Evolutionary conservation across 2,329 filamentous ascomycete species (phyloP).

Genomic region (Plenodomus tracheiphilus): DNA sequence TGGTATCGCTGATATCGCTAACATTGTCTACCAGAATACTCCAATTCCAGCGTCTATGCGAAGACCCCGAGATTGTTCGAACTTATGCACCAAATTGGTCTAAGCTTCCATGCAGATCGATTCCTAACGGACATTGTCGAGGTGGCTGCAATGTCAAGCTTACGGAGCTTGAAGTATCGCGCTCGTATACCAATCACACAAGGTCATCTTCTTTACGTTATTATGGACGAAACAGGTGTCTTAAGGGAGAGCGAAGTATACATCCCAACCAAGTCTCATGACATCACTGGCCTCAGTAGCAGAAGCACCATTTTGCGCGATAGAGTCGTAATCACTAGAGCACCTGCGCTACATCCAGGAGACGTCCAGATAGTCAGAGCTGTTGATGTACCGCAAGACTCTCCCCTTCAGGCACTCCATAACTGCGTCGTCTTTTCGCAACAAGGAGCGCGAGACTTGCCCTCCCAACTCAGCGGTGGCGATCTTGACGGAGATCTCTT

Average conservation of each 20-base stretch:
- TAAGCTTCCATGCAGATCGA: slow-evolving; percentile 68
- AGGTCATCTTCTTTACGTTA: slow-evolving; percentile 77
- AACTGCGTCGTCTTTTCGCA: slow-evolving; percentile 83
- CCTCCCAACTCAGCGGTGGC: slow-evolving; percentile 77
- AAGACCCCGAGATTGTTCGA: slow-evolving; percentile 65
- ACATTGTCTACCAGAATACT: slow-evolving; percentile 46
- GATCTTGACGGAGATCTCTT: slow-evolving; percentile 85
- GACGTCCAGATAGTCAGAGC: slow-evolving; percentile 72
- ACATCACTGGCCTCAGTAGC: slow-evolving; percentile 21
- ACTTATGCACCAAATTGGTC: slow-evolving; percentile 58
- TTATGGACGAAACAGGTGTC: slow-evolving; percentile 79
- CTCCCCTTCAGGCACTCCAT: slow-evolving; percentile 63
- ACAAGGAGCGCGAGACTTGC: slow-evolving; percentile 71
- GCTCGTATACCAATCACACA: slow-evolving; percentile 71
- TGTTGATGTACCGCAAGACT: slow-evolving; percentile 60
- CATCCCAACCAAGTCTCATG: slow-evolving; percentile 57
- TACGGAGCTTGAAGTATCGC: slow-evolving; percentile 77
- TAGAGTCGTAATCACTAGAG: slow-evolving; percentile 70
- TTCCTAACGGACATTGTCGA: slow-evolving; percentile 76
- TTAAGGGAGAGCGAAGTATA: slow-evolving; percentile 71
- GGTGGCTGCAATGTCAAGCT: slow-evolving; percentile 67
- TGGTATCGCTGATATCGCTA: neutral
- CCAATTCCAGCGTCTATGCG: slow-evolving; percentile 64
- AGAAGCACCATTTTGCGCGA: slow-evolving; percentile 26
- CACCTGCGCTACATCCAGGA: slow-evolving; percentile 78